Percentiles rank a stretch among this genome's conserved stretches.
Evolutionary conservation across 2,329 filamentous ascomycete genomes (phyloP).

Genomic region (Aspergillus chevalieri): DNA sequence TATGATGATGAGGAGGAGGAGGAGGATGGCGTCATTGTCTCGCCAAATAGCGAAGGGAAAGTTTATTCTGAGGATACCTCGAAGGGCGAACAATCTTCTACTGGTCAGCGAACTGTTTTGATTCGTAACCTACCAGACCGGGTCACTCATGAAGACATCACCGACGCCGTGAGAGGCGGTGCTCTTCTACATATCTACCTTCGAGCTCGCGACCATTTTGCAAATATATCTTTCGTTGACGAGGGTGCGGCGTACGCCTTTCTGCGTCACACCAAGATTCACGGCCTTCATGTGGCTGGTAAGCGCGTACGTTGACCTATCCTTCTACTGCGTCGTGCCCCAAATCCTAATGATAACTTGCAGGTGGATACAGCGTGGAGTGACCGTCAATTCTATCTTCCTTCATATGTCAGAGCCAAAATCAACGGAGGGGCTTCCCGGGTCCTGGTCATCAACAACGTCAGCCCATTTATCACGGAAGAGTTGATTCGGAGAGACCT

Average conservation of each 20-base stretch:
- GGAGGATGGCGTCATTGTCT: constrained; percentile 16
- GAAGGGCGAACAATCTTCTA: constrained; percentile 11
- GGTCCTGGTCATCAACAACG: constrained; percentile 64
- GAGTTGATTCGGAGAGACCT: constrained; percentile 63
- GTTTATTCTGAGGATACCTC: constrained; percentile 16
- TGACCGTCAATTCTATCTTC: constrained; percentile 63
- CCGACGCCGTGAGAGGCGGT: constrained; percentile 61
- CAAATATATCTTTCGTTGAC: constrained; percentile 64
- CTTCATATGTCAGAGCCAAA: constrained; percentile 58
- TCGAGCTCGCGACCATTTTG: constrained; percentile 52
- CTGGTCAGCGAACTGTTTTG: constrained; percentile 41
- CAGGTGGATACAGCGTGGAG: constrained; percentile 66
- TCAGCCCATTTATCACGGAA: constrained; percentile 55
- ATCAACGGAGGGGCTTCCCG: constrained; percentile 62
- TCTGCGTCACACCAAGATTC: constrained; percentile 55
- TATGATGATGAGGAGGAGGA: constrained; percentile 17
- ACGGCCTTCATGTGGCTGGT: constrained; percentile 62
- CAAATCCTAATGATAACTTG: not conserved
- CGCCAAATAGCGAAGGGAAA: constrained; percentile 20
- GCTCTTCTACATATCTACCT: constrained; percentile 63
- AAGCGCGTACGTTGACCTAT: constrained; percentile 53
- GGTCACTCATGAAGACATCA: constrained; percentile 61
- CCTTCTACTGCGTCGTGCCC: not conserved
- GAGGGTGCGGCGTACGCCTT: constrained; percentile 59
- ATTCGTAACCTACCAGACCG: constrained; percentile 57